Base-by-base conservation (phyloP, 1,139 yeast genomes). In the Suzukiozyma palmioleophila region DNA sequence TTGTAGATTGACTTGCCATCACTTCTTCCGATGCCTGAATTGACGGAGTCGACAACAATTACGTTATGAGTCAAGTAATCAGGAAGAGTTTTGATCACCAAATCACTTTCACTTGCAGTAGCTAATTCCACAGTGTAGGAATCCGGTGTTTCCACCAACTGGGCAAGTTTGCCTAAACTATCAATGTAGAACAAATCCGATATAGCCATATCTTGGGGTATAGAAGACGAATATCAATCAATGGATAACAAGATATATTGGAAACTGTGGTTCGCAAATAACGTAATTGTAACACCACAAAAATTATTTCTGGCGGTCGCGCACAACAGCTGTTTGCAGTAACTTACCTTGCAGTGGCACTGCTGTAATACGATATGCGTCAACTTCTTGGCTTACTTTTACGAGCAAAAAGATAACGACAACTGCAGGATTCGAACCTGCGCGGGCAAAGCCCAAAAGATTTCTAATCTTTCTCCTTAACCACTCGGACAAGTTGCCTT, bases 371-470 rank as follows among this genome's bases (percentile, higher is more conserved):
- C 22, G 22, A 18, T 18, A 18, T 7, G 22, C n/a, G n/a, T n/a
- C n/a, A n/a, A n/a, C n/a, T n/a, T n/a, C n/a, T n/a, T n/a, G n/a
- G n/a, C n/a, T n/a, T n/a, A n/a, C n/a, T n/a, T n/a, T n/a, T n/a
- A n/a, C n/a, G n/a, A n/a, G n/a, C n/a, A 52, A 57, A 61, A 59
- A 60, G 51, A 56, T 51, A 52, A 47, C 75, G 77, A 71, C 75
- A 69, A 65, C 75, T 67, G 75, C 77, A 70, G 75, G 77, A 69
- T 60, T 71, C 77, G 76, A 70, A 70, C 77, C 75, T 69, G 75
- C 75, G 76, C 75, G 75, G 75, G 75, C 77, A 64, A 53, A 69
- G 75, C 75, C 76, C 77, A 71, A 70, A 67, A 71, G 76, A 69
- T 69, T 69, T 70, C 75, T 63, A 71, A 69, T 70, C 77, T 71